Conservation (phyloP, 441 rosid genomes). For the Gossypium laxum region DNA sequence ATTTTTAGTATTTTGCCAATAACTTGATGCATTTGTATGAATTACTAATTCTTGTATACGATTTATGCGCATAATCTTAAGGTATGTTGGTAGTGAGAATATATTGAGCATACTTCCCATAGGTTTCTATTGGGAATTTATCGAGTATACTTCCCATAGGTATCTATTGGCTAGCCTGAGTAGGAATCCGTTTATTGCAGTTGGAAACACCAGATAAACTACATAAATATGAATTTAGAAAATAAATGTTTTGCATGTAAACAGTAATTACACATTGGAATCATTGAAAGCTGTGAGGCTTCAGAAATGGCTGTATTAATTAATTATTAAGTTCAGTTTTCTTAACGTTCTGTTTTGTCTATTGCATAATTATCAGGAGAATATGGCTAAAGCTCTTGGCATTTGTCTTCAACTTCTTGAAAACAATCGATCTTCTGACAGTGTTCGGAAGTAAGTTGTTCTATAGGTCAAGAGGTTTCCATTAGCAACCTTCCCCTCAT, state of each 20-base stretch:
- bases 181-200: neutral
- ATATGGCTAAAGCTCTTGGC: slow-evolving; percentile 80
- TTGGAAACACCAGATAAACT: neutral
- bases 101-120: neutral
- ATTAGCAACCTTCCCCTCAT: slow-evolving; percentile 9
- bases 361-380: slow-evolving; percentile 48
- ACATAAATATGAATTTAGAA: neutral
- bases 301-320: neutral
- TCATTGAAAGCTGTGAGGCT: slow-evolving; percentile 2
- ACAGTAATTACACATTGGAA: neutral
- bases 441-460: slow-evolving; percentile 80
- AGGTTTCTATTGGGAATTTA: neutral
- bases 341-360: slow-evolving; percentile 11
- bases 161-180: neutral
- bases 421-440: slow-evolving; percentile 64
- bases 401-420: slow-evolving; percentile 96
- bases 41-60: neutral
- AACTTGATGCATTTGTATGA: slow-evolving; percentile 6
- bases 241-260: neutral
- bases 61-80: neutral
- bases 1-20: neutral
- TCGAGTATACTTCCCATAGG: neutral
- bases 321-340: slow-evolving; percentile 1
- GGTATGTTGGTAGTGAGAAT: neutral
- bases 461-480: slow-evolving; percentile 11